phyloP scores from a whole-genome alignment of 2,329 filamentous ascomycete genomes.

The Ascochyta lentis region DNA sequence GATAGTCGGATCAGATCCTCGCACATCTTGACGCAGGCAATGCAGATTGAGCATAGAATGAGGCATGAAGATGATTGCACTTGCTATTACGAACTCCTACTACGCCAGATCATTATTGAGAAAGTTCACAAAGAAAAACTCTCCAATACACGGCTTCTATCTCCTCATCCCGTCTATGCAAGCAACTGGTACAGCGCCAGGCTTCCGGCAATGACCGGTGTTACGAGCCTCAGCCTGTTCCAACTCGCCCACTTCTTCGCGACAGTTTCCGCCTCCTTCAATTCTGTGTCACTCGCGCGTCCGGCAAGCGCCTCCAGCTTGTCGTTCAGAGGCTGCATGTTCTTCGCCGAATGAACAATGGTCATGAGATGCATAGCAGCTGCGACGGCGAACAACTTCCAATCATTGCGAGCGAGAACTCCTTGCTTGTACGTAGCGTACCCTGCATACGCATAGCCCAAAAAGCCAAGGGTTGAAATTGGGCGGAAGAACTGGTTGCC shows the following conservation, averaged over 20 bases:
- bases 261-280: slow-evolving; percentile 40
- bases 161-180: background rate
- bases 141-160: background rate
- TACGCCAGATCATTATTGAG: background rate
- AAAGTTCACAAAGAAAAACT: background rate
- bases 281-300: slow-evolving; percentile 40
- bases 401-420: slow-evolving; percentile 49
- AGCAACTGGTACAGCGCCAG: slow-evolving; percentile 44
- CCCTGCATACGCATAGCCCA: slow-evolving; percentile 56
- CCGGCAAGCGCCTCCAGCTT: slow-evolving; percentile 53
- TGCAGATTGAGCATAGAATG: background rate
- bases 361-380: slow-evolving; percentile 56
- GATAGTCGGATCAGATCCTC: background rate
- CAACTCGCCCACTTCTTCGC: slow-evolving; percentile 47
- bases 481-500: slow-evolving; percentile 61
- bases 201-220: slow-evolving; percentile 42
- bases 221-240: slow-evolving; percentile 47
- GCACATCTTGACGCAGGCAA: background rate
- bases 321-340: slow-evolving; percentile 61
- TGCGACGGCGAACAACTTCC: slow-evolving; percentile 54
- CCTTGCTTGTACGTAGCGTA: slow-evolving; percentile 46
- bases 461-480: slow-evolving; percentile 57
- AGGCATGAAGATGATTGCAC: background rate
- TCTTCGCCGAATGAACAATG: slow-evolving; percentile 58
- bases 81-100: background rate